Evolutionary conservation across 768 basidiomycete genomes (phyloP), one percentile per base, ranked within the genome.

Genomic region (Naganishia kalamii): DNA sequence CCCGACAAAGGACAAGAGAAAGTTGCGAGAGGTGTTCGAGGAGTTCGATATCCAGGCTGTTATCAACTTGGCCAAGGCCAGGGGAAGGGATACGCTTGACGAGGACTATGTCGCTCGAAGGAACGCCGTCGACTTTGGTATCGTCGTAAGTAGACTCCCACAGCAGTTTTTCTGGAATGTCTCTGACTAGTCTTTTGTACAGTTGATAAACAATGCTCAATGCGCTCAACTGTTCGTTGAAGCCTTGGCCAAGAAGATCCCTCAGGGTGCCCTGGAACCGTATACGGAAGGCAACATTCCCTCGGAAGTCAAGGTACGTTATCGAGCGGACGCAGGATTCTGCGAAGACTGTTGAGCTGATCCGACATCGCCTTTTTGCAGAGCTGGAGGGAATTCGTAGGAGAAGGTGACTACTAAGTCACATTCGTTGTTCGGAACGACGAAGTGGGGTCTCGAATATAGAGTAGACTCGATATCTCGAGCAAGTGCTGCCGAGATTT

Each of bases 81-180:
- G 92, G 6, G 93, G 87, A 35, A 81, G 80, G 44, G 85, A 86
- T 71, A 85, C 87, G 13, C 82, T 85, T 13, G 96, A 98, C 75
- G 90, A 97, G 75, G 92, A 98, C 72, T 99, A 99, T 72, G 93
- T 97, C 50, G 94, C 96, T 62, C 85, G 96, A 75, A 88, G 92
- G 69, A 93, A 93, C 76, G 91, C 92, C 60, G 91, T 94, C 61
- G 93, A 98, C 81, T 98, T 97, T 69, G 96, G 96, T 65, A 78
- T 97, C 63, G 75, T 74, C 17, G 73, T 76, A 46, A 71, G 74
- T 71, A 17, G n/a, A 25, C 15, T 40, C 32, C 12, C 15, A 62
- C 33, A 29, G 8, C 15, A 25, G 61, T 17, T 40, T n/a, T 29
- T 13, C 47, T 44, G 2, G 40, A 49, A 21, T 6, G 6, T 1